These are phyloP conservation scores for Lactarius hatsudake DNA, from an alignment of 768 basidiomycete genomes.

Conservation along the genomic window DNA sequence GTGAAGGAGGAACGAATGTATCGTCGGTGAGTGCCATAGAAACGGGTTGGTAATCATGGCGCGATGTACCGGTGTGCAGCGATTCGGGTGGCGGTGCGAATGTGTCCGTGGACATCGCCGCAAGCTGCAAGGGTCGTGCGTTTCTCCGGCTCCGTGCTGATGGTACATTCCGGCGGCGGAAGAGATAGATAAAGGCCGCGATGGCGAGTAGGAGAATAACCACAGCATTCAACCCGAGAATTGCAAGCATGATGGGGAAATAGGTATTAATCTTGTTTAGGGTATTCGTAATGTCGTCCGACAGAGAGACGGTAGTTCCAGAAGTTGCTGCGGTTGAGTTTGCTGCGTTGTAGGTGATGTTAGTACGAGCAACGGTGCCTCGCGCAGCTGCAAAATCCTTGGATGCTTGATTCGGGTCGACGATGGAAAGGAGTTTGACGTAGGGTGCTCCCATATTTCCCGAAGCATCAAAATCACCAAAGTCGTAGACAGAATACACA, in stretches of 20 bases:
- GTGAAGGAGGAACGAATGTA: slow-evolving; percentile 38
- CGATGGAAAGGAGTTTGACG: slow-evolving; percentile 67
- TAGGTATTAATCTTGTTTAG: slow-evolving; percentile 61
- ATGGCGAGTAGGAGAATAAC: slow-evolving; percentile 57
- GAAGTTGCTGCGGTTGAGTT: slow-evolving; percentile 39
- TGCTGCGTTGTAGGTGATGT: slow-evolving; percentile 63
- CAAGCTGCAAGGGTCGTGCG: slow-evolving; percentile 57
- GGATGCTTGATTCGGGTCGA: slow-evolving; percentile 69
- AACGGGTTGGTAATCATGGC: slow-evolving; percentile 68
- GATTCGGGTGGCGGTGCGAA: slow-evolving; percentile 21
- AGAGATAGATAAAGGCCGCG: slow-evolving; percentile 52
- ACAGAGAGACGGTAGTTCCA: slow-evolving; percentile 50
- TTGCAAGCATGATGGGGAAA: slow-evolving; percentile 70
- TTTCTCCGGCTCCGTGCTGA: slow-evolving; percentile 36
- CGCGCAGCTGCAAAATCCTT: slow-evolving; percentile 64
- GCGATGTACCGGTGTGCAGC: slow-evolving; percentile 24
- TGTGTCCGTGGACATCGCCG: slow-evolving; percentile 32
- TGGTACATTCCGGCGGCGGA: slow-evolving; percentile 43
- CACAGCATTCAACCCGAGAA: slow-evolving; percentile 76
- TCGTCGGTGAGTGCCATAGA: slow-evolving; percentile 49
- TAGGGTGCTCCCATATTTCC: slow-evolving; percentile 74
- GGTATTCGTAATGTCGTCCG: slow-evolving; percentile 54
- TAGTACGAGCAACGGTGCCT: slow-evolving; percentile 59
- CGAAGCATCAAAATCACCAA: slow-evolving; percentile 67
- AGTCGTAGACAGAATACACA: slow-evolving; percentile 80